phyloP scores from a whole-genome alignment of 495 filamentous ascomycete genomes.

The Emericellopsis terricola region DNA sequence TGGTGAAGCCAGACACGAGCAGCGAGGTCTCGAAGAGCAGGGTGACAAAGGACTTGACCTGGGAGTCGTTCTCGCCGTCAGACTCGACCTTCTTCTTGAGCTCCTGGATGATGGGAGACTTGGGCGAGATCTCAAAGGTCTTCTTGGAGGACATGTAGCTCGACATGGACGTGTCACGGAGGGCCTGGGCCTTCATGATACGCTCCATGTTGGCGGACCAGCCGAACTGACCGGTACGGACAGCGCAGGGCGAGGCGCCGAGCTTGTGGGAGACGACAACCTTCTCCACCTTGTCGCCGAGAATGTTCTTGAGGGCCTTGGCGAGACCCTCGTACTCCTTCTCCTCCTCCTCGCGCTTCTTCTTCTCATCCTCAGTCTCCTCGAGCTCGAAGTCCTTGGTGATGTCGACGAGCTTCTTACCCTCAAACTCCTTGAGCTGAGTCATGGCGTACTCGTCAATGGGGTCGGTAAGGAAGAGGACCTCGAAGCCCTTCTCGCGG shows the following conservation, averaged over 20 bases:
- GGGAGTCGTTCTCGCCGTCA: conserved; percentile 94
- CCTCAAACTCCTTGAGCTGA: conserved; percentile 98
- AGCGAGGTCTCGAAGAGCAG: conserved; percentile 97
- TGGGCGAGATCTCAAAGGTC: conserved; percentile 99
- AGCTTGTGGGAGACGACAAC: conserved; percentile 98
- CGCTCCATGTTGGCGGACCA: conserved; percentile 99
- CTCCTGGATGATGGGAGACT: conserved; percentile 94
- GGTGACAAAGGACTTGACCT: conserved; percentile 95
- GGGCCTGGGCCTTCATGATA: conserved; percentile 99
- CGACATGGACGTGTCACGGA: conserved; percentile 97
- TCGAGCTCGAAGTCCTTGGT: conserved; percentile 99
- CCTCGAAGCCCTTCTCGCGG: conserved; percentile 99
- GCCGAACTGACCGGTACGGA: conserved; percentile 98
- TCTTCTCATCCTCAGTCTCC: conserved; percentile 99
- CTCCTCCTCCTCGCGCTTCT: conserved; percentile 83
- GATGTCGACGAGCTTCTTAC: conserved; percentile 99
- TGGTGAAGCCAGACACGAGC: conserved; percentile 95
- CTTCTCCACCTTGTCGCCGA: conserved; percentile 99
- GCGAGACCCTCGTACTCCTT: conserved; percentile 90
- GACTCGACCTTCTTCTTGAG: conserved; percentile 95
- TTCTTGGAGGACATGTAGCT: conserved; percentile 99
- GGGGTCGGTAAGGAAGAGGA: conserved; percentile 96
- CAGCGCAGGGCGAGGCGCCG: conserved; percentile 85
- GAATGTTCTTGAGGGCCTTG: conserved; percentile 96
- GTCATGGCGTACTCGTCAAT: conserved; percentile 99